Base-by-base conservation (phyloP, 1,284 basidiomycete species). In the Pholiota adiposa region DNA sequence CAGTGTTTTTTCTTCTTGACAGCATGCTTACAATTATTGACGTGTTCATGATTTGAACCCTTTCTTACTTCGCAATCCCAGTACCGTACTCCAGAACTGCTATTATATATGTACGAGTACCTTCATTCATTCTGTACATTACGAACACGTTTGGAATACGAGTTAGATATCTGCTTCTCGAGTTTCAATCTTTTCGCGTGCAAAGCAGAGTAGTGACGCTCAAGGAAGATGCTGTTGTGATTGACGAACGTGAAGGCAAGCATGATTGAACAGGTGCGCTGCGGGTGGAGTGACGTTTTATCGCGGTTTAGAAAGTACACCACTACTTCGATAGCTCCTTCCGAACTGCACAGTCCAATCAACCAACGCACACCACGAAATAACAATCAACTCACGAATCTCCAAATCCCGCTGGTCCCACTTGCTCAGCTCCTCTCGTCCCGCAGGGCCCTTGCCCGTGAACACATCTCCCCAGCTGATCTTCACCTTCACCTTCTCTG, bases 341-440 rank as follows among this genome's bases (percentile, higher is more conserved):
- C 51, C 54, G 60, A 9, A 67, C 68, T 69, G 29, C 8, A n/a
- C n/a, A 23, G 9, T 21, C 6, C 1, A 29, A n/a, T 41, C 2
- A 51, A 41, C 29, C 23, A 40, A n/a, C n/a, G n/a, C n/a, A n/a
- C n/a, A 14, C 9, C n/a, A 44, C 6, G 31, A 27, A 6, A 5
- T 14, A n/a, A 31, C 8, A 41, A 33, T 44, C 19, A 14, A 65
- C 64, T 49, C 29, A 72, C 72, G 34, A 41, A 67, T 66, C 52
- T 73, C 72, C 56, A 73, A 56, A 60, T 75, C 72, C 56, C 69
- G 65, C 60, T 65, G 64, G n/a, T 75, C 72, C 69, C 71, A 72
- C 54, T 69, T 66, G 55, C 66, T 73, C 67, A 71, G 33, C 50
- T 64, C 67, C 57, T 55, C 60, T 55, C 25, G 44, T 53, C 50